Conservation (phyloP, 306 rosid genomes). For the Quercus robur region DNA sequence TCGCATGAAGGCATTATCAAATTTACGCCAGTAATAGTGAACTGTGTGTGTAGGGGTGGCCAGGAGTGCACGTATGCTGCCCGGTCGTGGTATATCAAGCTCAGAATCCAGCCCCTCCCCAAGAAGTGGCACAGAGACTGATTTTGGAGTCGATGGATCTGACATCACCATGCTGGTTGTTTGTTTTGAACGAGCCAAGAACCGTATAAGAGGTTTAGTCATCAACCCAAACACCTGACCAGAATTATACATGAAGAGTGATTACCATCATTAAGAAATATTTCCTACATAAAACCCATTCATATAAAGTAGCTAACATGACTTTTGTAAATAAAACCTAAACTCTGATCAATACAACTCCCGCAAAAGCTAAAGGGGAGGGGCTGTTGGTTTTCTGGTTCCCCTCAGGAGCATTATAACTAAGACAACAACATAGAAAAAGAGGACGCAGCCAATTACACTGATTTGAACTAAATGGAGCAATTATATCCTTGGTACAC, state of each 20-base stretch:
- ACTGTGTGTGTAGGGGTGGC: conserved; percentile 74
- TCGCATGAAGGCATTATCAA: conserved; percentile 86
- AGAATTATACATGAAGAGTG: conserved; percentile 15
- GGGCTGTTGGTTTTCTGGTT: background rate
- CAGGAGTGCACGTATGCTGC: conserved; percentile 69
- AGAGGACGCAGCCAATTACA: background rate
- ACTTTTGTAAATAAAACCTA: background rate
- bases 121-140: conserved; percentile 60
- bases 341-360: background rate
- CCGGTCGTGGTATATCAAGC: conserved; percentile 46
- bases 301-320: background rate
- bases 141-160: conserved; percentile 57
- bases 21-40: conserved; percentile 85
- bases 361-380: background rate
- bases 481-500: background rate
- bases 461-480: background rate
- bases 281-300: background rate
- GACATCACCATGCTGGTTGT: conserved; percentile 50
- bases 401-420: background rate
- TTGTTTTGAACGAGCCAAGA: conserved; percentile 47
- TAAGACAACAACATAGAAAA: background rate
- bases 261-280: background rate
- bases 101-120: conserved; percentile 58
- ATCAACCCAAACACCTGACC: conserved; percentile 84
- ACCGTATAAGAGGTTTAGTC: conserved; percentile 90